A percentile compares a stretch with the other conserved stretches of the same genome.
Conservation (phyloP, 2,329 filamentous ascomycete species). For the Zasmidium cellare region DNA sequence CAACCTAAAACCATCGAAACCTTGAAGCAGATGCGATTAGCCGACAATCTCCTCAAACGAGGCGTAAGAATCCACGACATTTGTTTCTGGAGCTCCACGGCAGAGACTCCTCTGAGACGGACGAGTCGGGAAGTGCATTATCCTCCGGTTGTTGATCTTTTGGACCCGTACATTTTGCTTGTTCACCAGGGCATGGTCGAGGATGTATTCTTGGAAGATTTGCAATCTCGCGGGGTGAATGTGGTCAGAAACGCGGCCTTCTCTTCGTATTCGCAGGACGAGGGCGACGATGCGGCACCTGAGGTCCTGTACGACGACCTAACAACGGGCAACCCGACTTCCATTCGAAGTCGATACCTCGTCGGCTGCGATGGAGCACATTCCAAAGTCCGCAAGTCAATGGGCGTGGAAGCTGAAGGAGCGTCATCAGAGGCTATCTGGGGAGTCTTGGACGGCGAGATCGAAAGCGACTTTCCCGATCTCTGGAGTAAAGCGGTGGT, state of each 20-base stretch:
- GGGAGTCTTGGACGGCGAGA: constrained; percentile 70
- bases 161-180: constrained; percentile 56
- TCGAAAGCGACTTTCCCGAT: constrained; percentile 72
- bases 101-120: constrained; percentile 52
- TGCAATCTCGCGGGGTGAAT: constrained; percentile 62
- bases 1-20: constrained; percentile 80
- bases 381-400: constrained; percentile 67
- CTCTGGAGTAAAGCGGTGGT: constrained; percentile 73
- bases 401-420: constrained; percentile 52
- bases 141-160: constrained; percentile 53
- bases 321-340: constrained; percentile 38
- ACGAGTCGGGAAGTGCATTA: constrained; percentile 69
- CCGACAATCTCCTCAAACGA: constrained; percentile 65
- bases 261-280: constrained; percentile 48
- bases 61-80: constrained; percentile 74
- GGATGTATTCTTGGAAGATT: constrained; percentile 67
- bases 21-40: constrained; percentile 70
- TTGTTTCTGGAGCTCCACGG: constrained; percentile 61
- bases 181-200: constrained; percentile 76
- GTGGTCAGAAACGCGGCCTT: constrained; percentile 67
- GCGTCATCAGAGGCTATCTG: constrained; percentile 60
- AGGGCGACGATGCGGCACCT: constrained; percentile 36
- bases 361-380: constrained; percentile 74
- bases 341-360: constrained; percentile 61
- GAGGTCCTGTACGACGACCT: constrained; percentile 44